Evolutionary conservation across 2,329 filamentous ascomycete genomes (phyloP), one percentile per base, ranked within the genome.

Genomic region (Hypoxylon sp.): DNA sequence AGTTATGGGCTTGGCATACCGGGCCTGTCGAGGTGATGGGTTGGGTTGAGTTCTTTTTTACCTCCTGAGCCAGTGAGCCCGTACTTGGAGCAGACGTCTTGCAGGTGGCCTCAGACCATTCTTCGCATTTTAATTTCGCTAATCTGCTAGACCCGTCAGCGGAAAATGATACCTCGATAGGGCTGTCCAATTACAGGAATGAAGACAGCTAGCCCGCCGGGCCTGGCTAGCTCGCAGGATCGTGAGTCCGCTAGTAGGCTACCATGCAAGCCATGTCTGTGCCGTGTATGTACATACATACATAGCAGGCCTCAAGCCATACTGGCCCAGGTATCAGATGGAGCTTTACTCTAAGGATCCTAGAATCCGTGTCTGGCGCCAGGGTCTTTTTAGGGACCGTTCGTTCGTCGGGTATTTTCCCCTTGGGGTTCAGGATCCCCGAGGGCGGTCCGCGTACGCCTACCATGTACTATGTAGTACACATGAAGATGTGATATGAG

Each of bases 101-200:
- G 10, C 41, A 11, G 31, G 24, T 15, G 9, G 13, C 21, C 47
- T 54, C 24, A 53, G 31, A 42, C 38, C 18, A 60, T n/a, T 42
- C 18, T 27, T 26, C 18, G 37, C 45, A 58, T 50, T 13, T 20
- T 2, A 21, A 40, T 21, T 48, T 48, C 48, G 43, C 48, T 26
- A 60, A 57, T 56, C 43, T 57, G 31, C 37, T 35, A 18, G 31
- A 17, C n/a, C 15, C 31, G 31, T 15, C n/a, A 35, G 15, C 31
- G 31, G n/a, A 46, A 55, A 51, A 27, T 46, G 29, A 55, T 26
- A 58, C 26, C 1, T 58, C 42, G 50, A 58, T 62, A 62, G 50
- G 55, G 55, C 55, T 62, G 47, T n/a, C 55, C 55, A 62, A 58
- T 62, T 40, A 58, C 35, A 49, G 9, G 15, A 18, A 46, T 43